Percentiles rank a stretch among this genome's conserved stretches.
phyloP scores from a whole-genome alignment of 768 basidiomycete genomes.

The Leccinellum albellum region DNA sequence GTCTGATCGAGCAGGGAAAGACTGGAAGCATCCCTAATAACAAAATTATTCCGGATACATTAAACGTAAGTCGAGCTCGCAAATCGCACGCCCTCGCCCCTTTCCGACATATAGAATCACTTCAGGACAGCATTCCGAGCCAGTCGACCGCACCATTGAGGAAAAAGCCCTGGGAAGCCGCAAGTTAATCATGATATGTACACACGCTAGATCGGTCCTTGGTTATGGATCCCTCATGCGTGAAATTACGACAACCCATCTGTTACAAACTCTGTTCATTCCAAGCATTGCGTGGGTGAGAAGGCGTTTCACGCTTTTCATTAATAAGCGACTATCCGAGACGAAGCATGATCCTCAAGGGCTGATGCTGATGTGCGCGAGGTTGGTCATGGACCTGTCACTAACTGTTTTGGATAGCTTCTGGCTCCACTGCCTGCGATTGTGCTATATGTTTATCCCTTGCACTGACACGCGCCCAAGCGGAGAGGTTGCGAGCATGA shows the following conservation, averaged over 20 bases:
- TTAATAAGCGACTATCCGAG: constrained; percentile 4
- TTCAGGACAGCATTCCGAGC: constrained; percentile 54
- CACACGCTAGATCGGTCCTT: constrained; percentile 10
- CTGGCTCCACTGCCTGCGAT: background rate
- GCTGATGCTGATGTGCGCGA: constrained; percentile 3
- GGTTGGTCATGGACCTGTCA: constrained; percentile 1
- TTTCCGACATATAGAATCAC: constrained; percentile 1
- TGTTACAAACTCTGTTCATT: constrained; percentile 8
- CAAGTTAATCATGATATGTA: constrained; percentile 14
- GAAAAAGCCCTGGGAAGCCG: constrained; percentile 68
- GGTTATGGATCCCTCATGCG: constrained; percentile 6
- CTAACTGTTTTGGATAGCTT: background rate
- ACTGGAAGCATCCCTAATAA: constrained; percentile 78
- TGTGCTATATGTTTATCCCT: background rate
- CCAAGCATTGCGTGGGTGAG: constrained; percentile 9
- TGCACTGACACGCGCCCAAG: background rate
- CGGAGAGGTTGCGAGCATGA: background rate
- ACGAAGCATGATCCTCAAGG: constrained; percentile 6
- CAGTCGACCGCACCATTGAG: constrained; percentile 46
- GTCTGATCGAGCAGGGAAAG: constrained; percentile 66
- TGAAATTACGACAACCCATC: constrained; percentile 13
- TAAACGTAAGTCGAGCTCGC: constrained; percentile 50
- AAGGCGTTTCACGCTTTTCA: constrained; percentile 2
- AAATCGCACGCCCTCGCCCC: background rate
- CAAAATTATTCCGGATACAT: constrained; percentile 58